Base-by-base conservation (phyloP, 2,329 filamentous ascomycete species). In the Microcyclospora tardicrescens region DNA sequence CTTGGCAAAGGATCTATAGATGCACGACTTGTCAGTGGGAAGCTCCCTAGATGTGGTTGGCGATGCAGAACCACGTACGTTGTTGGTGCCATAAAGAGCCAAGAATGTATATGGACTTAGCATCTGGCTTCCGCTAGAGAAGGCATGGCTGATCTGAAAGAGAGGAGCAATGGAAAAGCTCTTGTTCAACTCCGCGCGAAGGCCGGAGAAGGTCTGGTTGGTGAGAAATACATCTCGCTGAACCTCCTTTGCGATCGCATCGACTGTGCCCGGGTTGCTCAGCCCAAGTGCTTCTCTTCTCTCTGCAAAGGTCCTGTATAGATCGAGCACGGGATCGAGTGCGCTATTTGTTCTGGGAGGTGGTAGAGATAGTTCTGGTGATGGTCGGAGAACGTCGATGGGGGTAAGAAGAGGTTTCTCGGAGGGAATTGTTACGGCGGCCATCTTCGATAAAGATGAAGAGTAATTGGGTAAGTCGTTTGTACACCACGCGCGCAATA, bases 81-180 rank as follows among this genome's bases (percentile, higher is more conserved):
- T 89, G 64, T 81, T 82, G 50, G 84, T 94, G 52, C 91, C 91
- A 61, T 91, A 95, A 58, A 98, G 77, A 48, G 84, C 84, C 51
- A 86, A 84, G 66, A 96, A 94, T 39, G 84, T 85, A 66, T 98
- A 98, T 29, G 91, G 91, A 61, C 87, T 87, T 62, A 93, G 72
- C 51, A 82, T 79, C 65, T 94, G 85, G 33, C 75, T 75, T 53
- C 91, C 89, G 76, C 95, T 84, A 40, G 89, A 81, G 63, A 98
- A 91, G 54, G 91, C 84, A 68, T 98, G 91, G 49, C 89, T 95
- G 53, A 95, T 83, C 67, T 96, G 89, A 73, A 98, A 98, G 51
- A 96, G 70, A 42, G 91, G 91, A 41, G 79, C 77, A 62, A 93
- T 77, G 73, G 86, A 91, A 68, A 96, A 93, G 59, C 85, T 79